Evolutionary conservation across 2,329 filamentous ascomycete species (phyloP).

Genomic region (Xenosphaeropsis pyriputrescens): DNA sequence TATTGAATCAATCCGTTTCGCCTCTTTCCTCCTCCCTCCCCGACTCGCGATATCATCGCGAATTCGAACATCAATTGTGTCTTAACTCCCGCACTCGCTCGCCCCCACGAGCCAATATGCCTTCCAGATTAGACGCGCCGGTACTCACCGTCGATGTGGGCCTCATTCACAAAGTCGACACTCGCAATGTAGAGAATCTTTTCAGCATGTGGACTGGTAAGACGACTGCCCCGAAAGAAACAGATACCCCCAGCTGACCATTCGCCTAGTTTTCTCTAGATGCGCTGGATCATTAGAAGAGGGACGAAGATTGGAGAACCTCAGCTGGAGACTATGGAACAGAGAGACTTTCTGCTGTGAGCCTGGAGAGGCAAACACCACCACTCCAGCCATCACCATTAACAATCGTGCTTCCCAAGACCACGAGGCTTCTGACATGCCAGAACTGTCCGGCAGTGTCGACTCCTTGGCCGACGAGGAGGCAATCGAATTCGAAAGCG

Average conservation of each 20-base stretch:
- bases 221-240: conserved; percentile 16
- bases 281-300: conserved; percentile 91
- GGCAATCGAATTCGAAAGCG: conserved; percentile 34
- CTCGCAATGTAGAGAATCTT: conserved; percentile 78
- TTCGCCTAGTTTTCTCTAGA: conserved; percentile 66
- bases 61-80: conserved; percentile 13
- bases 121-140: conserved; percentile 67
- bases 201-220: conserved; percentile 96
- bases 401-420: conserved; percentile 14
- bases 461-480: conserved; percentile 62
- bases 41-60: conserved; percentile 15
- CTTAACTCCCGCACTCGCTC: conserved; percentile 12
- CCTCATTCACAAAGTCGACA: conserved; percentile 90
- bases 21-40: neutral
- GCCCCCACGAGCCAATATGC: conserved; percentile 42
- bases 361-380: conserved; percentile 34
- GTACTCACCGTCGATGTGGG: conserved; percentile 85
- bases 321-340: conserved; percentile 93
- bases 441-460: conserved; percentile 63
- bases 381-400: conserved; percentile 22
- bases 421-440: conserved; percentile 39
- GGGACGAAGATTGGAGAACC: conserved; percentile 81
- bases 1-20: too few species aligned
- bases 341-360: conserved; percentile 84
- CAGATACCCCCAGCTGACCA: conserved; percentile 3